Conservation (phyloP, 2,329 filamentous ascomycete species). For the Ophiosphaerella herpotricha region DNA sequence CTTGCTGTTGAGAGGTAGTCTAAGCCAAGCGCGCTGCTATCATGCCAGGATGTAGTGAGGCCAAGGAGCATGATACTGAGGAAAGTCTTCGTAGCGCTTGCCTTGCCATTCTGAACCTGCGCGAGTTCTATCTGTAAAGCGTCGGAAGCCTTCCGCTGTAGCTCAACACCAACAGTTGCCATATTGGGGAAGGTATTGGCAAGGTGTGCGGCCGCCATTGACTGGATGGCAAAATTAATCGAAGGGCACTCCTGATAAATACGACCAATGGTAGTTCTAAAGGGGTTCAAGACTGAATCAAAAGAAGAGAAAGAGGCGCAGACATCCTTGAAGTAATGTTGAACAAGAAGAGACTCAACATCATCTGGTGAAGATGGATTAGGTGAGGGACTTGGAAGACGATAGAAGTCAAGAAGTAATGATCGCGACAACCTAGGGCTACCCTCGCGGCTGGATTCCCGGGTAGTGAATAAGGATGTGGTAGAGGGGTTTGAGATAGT, state of each 20-base stretch:
- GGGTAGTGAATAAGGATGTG: constrained; percentile 15
- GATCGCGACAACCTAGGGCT: constrained; percentile 44
- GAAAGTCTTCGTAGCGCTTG: constrained; percentile 56
- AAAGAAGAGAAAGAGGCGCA: constrained; percentile 67
- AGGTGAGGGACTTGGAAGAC: constrained; percentile 41
- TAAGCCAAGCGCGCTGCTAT: constrained; percentile 59
- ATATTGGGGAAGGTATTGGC: constrained; percentile 62
- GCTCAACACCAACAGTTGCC: constrained; percentile 55
- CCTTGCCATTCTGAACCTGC: constrained; percentile 48
- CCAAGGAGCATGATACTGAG: constrained; percentile 64
- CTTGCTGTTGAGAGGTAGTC: constrained; percentile 57
- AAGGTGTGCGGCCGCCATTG: constrained; percentile 66
- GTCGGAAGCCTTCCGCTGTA: constrained; percentile 58
- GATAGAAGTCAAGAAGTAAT: constrained; percentile 47
- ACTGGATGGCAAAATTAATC: constrained; percentile 65
- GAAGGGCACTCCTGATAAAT: constrained; percentile 63
- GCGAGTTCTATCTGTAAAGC: constrained; percentile 56
- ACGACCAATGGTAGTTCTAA: constrained; percentile 61
- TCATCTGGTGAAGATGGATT: constrained; percentile 47
- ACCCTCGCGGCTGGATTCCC: constrained; percentile 21
- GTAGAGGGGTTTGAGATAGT: constrained; percentile 19
- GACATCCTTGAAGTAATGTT: constrained; percentile 68
- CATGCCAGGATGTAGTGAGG: constrained; percentile 64
- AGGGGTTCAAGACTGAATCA: constrained; percentile 65
- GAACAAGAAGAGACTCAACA: constrained; percentile 61